Conservation (phyloP, 106 monocot species). For the Allium sativum region DNA sequence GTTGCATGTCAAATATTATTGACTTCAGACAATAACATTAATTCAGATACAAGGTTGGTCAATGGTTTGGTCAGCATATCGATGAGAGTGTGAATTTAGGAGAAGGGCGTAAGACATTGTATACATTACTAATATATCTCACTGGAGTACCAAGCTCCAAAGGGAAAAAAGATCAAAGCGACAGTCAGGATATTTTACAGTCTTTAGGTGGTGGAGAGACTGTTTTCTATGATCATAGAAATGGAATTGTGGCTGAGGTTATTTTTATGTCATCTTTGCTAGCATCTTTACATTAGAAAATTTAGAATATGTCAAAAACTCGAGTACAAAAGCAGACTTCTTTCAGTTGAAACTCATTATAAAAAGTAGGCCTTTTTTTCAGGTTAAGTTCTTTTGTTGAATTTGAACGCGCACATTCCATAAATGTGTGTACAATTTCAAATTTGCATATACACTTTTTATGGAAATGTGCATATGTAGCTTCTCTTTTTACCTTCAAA, state of each 20-base stretch:
- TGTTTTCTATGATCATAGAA: conserved; percentile 74
- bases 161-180: conserved; percentile 9
- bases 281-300: not conserved
- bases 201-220: conserved; percentile 80
- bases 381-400: too few relatives aligned
- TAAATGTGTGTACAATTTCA: too few relatives aligned
- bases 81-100: conserved; percentile 83
- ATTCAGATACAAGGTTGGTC: conserved; percentile 77
- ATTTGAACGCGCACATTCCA: too few relatives aligned
- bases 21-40: not conserved
- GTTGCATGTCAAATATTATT: too few relatives aligned
- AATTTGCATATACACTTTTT: too few relatives aligned
- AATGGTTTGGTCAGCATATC: conserved; percentile 79
- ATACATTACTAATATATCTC: conserved; percentile 80
- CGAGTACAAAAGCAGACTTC: too few relatives aligned
- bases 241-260: conserved; percentile 68
- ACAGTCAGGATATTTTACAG: conserved; percentile 22
- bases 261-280: too few relatives aligned
- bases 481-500: too few relatives aligned
- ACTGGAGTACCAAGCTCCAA: conserved; percentile 34
- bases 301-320: not conserved
- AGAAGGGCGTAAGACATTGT: conserved; percentile 42
- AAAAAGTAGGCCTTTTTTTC: too few relatives aligned
- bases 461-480: too few relatives aligned
- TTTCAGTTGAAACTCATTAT: too few relatives aligned